Evolutionary conservation across 768 basidiomycete species (phyloP).

Genomic region (Hemileccinum impolitum): DNA sequence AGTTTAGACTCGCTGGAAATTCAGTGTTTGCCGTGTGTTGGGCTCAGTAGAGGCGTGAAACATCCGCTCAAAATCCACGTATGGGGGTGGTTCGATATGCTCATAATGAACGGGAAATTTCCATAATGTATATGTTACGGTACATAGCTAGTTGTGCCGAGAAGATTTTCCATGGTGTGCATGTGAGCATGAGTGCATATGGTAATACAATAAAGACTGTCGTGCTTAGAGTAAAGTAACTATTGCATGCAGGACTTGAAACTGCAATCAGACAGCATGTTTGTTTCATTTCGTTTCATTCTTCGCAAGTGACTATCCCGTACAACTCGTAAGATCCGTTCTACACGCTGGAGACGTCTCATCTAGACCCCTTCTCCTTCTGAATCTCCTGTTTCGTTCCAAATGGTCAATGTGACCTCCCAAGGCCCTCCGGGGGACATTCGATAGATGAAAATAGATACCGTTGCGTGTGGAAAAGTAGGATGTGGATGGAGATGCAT

Average conservation of each 20-base stretch:
- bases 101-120: background rate
- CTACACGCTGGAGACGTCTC: constrained; percentile 15
- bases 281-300: constrained; percentile 46
- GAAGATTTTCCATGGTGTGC: background rate
- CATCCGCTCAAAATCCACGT: constrained; percentile 7
- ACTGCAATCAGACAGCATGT: background rate
- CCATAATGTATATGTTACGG: background rate
- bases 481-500: constrained; percentile 31
- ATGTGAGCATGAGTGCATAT: too few species aligned
- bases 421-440: constrained; percentile 27
- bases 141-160: background rate
- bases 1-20: constrained; percentile 12
- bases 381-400: constrained; percentile 10
- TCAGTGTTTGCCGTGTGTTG: background rate
- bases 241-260: too few species aligned
- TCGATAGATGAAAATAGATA: constrained; percentile 32
- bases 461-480: constrained; percentile 19
- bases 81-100: background rate
- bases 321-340: constrained; percentile 25
- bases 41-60: constrained; percentile 9
- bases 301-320: constrained; percentile 27
- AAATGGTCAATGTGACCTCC: constrained; percentile 11
- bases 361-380: constrained; percentile 10
- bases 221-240: too few species aligned
- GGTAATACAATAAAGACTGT: background rate